Conservation (phyloP, 768 basidiomycete species). For the Leccinum uliginosum region DNA sequence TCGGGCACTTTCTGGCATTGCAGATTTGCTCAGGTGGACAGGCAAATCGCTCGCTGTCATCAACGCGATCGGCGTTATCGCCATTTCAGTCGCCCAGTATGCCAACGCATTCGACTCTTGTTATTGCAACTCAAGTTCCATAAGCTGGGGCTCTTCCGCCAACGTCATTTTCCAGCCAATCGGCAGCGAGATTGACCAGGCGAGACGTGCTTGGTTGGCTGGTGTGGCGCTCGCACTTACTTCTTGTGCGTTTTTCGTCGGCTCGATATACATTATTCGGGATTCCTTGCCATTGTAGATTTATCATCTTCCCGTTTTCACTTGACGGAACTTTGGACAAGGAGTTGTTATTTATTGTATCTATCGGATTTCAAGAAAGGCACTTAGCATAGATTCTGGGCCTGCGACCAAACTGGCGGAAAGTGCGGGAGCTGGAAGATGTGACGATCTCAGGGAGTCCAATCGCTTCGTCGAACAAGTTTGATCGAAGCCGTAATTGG, state of each 20-base stretch:
- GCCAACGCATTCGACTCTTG: slow-evolving; percentile 24
- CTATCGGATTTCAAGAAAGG: no score
- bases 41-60: slow-evolving; percentile 26
- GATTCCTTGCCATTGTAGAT: slow-evolving; percentile 17
- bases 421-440: no score
- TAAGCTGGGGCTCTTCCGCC: slow-evolving; percentile 16
- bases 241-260: slow-evolving; percentile 23
- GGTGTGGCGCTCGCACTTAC: slow-evolving; percentile 29
- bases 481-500: no score
- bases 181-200: slow-evolving; percentile 20
- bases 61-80: slow-evolving; percentile 25
- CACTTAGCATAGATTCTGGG: no score
- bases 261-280: slow-evolving; percentile 25
- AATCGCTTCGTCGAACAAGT: no score
- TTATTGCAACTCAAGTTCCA: slow-evolving; percentile 28
- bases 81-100: slow-evolving; percentile 29
- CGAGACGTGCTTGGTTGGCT: slow-evolving; percentile 34
- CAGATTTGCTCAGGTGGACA: slow-evolving; percentile 22
- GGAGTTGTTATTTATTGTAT: no score
- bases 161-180: slow-evolving; percentile 26
- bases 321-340: no score
- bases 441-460: no score
- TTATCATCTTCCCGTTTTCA: background rate
- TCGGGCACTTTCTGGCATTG: background rate
- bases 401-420: no score